A percentile compares a stretch with the other conserved stretches of the same genome.
These are phyloP conservation scores for Earliella scabrosa DNA, from an alignment of 1,284 basidiomycete genomes.

Conservation along the genomic window DNA sequence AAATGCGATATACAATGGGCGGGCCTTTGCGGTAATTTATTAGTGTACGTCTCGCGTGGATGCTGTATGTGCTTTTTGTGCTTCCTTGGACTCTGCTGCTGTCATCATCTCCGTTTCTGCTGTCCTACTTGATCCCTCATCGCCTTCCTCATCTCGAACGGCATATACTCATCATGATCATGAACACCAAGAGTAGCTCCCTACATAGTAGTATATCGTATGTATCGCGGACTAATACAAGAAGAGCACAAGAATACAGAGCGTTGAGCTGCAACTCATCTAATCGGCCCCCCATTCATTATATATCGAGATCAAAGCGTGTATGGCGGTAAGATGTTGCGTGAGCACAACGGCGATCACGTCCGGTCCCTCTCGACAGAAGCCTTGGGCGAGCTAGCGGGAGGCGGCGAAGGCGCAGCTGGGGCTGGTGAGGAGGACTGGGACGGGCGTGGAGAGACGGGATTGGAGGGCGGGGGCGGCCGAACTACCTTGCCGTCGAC, in stretches of 20 bases:
- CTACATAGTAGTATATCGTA: conserved; percentile 4
- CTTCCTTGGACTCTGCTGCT: conserved; percentile 17
- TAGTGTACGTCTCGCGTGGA: conserved; percentile 1
- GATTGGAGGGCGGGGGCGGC: conserved; percentile 11
- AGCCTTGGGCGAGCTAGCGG: too few species aligned
- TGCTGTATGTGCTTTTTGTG: conserved; percentile 12
- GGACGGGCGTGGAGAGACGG: not conserved
- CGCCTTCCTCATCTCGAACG: too few species aligned
- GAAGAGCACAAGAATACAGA: not conserved
- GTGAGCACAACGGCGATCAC: too few species aligned
- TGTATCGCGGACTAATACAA: conserved; percentile 15
- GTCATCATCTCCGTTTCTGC: not conserved
- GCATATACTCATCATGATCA: not conserved
- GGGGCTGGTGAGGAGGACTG: too few species aligned
- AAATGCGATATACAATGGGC: not conserved
- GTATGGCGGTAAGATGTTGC: too few species aligned
- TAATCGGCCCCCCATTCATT: too few species aligned
- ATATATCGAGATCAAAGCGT: too few species aligned
- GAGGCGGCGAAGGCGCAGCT: too few species aligned
- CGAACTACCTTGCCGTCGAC: conserved; percentile 43
- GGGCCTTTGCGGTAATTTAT: conserved; percentile 6
- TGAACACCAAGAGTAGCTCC: not conserved
- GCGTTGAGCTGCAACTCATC: too few species aligned
- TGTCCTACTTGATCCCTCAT: too few species aligned
- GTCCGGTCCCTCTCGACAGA: too few species aligned